phyloP scores from a whole-genome alignment of 192 early-diverging fungal genomes.

The Backusella australiensis region DNA sequence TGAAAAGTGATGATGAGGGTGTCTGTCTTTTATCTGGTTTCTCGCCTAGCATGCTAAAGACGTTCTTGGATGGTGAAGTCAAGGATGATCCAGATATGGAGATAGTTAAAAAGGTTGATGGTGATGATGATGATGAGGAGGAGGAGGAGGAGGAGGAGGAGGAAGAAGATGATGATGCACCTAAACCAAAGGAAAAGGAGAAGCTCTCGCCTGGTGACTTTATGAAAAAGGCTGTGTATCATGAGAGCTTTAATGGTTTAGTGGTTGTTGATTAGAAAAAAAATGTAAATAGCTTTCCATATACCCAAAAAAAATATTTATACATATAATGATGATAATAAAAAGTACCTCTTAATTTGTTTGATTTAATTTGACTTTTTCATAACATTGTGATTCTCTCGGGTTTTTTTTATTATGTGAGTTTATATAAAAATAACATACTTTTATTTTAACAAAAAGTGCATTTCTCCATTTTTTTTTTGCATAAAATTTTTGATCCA shows the following conservation, averaged over 20 bases:
- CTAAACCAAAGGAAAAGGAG: neutral
- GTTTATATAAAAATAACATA: too few species aligned
- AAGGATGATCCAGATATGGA: neutral
- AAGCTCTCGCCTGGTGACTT: conserved; percentile 15
- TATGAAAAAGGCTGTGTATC: conserved; percentile 30
- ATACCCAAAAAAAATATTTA: neutral
- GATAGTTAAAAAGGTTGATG: neutral
- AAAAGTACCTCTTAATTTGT: neutral
- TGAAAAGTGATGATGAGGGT: conserved; percentile 17
- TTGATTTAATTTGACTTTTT: neutral
- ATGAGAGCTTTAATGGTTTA: conserved; percentile 11
- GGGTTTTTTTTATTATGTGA: too few species aligned
- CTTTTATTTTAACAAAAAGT: too few species aligned
- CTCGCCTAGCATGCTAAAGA: conserved; percentile 44
- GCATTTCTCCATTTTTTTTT: too few species aligned
- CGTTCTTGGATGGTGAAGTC: conserved; percentile 39
- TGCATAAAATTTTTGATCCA: too few species aligned
- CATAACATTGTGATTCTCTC: too few species aligned
- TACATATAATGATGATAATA: neutral
- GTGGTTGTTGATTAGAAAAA: conserved; percentile 20
- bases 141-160: neutral
- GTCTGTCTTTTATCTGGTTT: conserved; percentile 46
- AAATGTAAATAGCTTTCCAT: neutral
- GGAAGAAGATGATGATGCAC: neutral
- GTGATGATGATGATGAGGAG: neutral